Evolutionary conservation across 2,329 filamentous ascomycete genomes (phyloP), one percentile per base, ranked within the genome.

Genomic region (Celoporthe dispersa): DNA sequence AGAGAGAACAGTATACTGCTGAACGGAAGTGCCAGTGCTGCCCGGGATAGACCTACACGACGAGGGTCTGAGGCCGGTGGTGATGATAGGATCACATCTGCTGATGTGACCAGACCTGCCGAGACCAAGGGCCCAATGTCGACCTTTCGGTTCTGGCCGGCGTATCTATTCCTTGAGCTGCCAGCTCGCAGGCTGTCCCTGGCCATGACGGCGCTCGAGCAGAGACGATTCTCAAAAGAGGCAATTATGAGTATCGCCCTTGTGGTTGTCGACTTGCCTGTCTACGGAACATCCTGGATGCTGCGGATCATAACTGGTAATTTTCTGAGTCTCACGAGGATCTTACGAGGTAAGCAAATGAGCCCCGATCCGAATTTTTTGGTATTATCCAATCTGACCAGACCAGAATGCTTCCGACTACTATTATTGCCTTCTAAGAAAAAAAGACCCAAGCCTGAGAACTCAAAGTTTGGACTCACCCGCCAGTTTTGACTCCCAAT

Each of bases 111-210:
- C 16, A 28, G 2, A n/a, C 12, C n/a, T 51, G 11, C 28, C 11
- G 41, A 19, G 14, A 2, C 25, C 7, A 22, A 3, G 28, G 37
- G 14, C 12, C 8, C 51, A 25, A 22, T 53, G 22, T 25, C 55
- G 19, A 37, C 31, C 25, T 12, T 28, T 6, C 66, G 53, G 16
- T 62, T 69, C 33, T 68, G 60, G 66, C 25, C 37, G 33, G 25
- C 25, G 22, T 62, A 69, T n/a, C 11, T 69, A 2, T 62, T 69
- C 41, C 22, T 69, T 14, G 67, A 69, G 28, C 7, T 68, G 5
- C 67, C 67, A 25, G 55, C 55, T 16, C 57, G 39, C 41, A 67
- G 55, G 44, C 22, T 67, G 19, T 53, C 55, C 7, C 16, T 48
- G n/a, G 65, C 55, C 11, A 37, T 66, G 5, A 1, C 2, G 12